These are phyloP conservation scores for Chamaenerion angustifolium DNA, from an alignment of 345 rosid genomes.

Conservation along the genomic window DNA sequence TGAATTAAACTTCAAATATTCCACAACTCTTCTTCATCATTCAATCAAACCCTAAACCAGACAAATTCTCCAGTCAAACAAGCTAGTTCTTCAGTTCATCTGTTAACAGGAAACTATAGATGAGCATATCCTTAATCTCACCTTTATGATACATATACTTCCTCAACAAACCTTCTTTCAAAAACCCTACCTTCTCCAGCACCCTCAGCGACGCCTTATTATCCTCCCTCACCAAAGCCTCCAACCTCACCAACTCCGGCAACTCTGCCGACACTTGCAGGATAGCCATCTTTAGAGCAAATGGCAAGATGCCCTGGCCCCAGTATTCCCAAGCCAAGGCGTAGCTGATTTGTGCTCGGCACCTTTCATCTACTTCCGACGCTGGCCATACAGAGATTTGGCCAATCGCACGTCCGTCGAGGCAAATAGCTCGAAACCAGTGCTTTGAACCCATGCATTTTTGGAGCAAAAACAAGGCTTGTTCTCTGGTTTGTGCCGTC, in stretches of 20 bases:
- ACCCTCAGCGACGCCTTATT: slow-evolving; percentile 46
- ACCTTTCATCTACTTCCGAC: slow-evolving; percentile 19
- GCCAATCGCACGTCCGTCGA: slow-evolving; percentile 29
- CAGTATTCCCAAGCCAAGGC: slow-evolving; percentile 25
- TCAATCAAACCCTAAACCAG: too few relatives aligned
- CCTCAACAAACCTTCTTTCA: slow-evolving; percentile 48
- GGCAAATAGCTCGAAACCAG: slow-evolving; percentile 36
- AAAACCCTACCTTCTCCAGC: slow-evolving; percentile 47
- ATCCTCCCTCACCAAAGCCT: slow-evolving; percentile 44
- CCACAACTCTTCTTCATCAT: too few relatives aligned
- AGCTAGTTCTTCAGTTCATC: slow-evolving; percentile 5
- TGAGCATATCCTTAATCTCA: slow-evolving; percentile 32
- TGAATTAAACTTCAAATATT: too few relatives aligned
- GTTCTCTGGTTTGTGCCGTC: slow-evolving; percentile 22
- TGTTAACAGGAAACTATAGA: slow-evolving; percentile 26
- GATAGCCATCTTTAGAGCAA: slow-evolving; percentile 25
- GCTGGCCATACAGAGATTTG: slow-evolving; percentile 24
- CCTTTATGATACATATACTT: slow-evolving; percentile 35
- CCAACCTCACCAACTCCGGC: slow-evolving; percentile 31
- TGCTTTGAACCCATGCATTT: slow-evolving; percentile 26
- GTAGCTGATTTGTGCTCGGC: slow-evolving; percentile 28
- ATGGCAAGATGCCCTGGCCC: slow-evolving; percentile 30
- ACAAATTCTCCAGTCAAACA: too few relatives aligned
- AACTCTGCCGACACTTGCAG: slow-evolving; percentile 17
- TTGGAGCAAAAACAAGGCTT: slow-evolving; percentile 17